These are phyloP conservation scores for Mikania micrantha DNA, from an alignment of 129 eudicot genomes.

Conservation along the genomic window DNA sequence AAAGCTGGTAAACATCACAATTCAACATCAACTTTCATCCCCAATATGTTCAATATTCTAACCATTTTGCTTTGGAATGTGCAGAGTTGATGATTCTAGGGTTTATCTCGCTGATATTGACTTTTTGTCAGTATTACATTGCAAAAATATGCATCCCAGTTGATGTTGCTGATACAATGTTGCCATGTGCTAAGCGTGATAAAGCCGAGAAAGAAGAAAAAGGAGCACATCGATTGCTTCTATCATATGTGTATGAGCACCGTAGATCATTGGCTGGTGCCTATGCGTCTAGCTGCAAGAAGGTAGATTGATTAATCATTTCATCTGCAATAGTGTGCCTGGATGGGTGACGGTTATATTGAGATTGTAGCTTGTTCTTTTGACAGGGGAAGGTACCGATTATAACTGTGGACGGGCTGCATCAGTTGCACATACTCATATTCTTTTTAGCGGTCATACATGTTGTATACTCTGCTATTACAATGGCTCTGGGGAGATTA, in stretches of 20 bases:
- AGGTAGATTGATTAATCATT: slow-evolving; percentile 21
- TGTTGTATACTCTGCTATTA: slow-evolving; percentile 61
- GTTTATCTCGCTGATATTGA: slow-evolving; percentile 70
- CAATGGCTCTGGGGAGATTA: slow-evolving; percentile 83
- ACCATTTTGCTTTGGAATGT: background rate
- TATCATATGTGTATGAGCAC: slow-evolving; percentile 17
- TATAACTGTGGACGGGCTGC: slow-evolving; percentile 67
- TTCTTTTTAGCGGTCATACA: slow-evolving; percentile 80
- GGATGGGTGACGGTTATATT: background rate
- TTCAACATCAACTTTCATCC: background rate
- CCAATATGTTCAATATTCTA: background rate
- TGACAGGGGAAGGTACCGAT: slow-evolving; percentile 53
- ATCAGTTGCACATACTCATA: slow-evolving; percentile 86
- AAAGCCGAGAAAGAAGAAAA: background rate
- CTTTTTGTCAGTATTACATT: slow-evolving; percentile 69
- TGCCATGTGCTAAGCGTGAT: slow-evolving; percentile 48
- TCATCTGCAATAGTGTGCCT: background rate
- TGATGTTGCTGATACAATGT: slow-evolving; percentile 52
- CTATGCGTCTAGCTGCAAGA: slow-evolving; percentile 17
- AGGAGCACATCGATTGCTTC: slow-evolving; percentile 40
- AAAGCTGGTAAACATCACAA: slow-evolving; percentile 53
- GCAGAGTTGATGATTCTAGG: slow-evolving; percentile 96
- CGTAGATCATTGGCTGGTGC: slow-evolving; percentile 32
- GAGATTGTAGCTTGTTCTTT: background rate
- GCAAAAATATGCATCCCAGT: slow-evolving; percentile 68